Base-by-base conservation (phyloP, 2,329 filamentous ascomycete genomes). In the Leptographium lundbergii region DNA sequence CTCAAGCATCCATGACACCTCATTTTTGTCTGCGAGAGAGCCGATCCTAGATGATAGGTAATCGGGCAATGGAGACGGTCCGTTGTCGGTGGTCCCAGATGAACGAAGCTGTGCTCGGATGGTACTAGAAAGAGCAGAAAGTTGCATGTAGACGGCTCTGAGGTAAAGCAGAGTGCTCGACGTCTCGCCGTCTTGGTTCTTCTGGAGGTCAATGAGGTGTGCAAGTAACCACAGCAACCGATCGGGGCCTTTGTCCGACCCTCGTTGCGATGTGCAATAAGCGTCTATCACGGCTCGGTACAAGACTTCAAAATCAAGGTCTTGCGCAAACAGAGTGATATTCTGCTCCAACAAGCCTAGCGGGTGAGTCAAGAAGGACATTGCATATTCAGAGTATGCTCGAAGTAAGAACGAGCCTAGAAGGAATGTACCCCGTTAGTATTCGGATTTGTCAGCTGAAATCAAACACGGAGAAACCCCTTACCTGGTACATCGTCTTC, bases 21-120 rank as follows among this genome's bases (percentile, higher is more conserved):
- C 88, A 51, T 85, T 79, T 68, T 89, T 82, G 62, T 91, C 85
- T 36, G 95, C 82, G 9, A 96, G 74, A 11, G 85, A 87, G 19
- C 80, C 71, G 2, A 96, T 74, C 65, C 90, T 82, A 0, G 79
- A 75, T 54, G 79, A 78, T 14, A 95, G 71, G 66, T 90, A 87
- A 0, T 75, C 65, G 62, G 79, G 71, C 19, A 84, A 65, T 10
- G 48, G 13, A 19, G 47, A 3, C 22, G 54, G 6, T 54, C 67
- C 67, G n/a, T 62, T 54, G 14, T 67, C 67, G 19, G 62, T 59
- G 10, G 58, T 29, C 1, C 65, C 63, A 17, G 62, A 61, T 34
- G 55, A 57, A n/a, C 65, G 69, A 54, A 79, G 68, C 3, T 77
- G 74, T 45, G 74, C 66, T 52, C 77, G 74, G 56, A 85, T 80